Percentiles rank a stretch among this genome's conserved stretches.
These are phyloP conservation scores for Mycena vitilis DNA, from an alignment of 768 basidiomycete species.

Conservation along the genomic window DNA sequence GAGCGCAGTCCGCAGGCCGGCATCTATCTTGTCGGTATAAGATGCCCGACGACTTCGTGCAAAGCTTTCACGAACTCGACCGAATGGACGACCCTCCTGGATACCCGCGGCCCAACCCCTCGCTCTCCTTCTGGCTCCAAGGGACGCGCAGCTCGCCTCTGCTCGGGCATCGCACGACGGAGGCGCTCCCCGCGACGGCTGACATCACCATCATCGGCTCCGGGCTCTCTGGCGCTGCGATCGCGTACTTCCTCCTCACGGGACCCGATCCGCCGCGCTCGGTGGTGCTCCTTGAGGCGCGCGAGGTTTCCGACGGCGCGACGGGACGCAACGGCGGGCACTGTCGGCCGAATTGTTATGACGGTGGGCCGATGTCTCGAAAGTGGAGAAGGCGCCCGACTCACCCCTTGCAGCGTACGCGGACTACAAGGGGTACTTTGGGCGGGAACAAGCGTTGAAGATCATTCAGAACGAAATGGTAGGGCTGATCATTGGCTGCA, in stretches of 20 bases:
- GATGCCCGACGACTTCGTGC: too few species aligned
- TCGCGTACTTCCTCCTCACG: slow-evolving; percentile 45
- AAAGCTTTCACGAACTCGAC: too few species aligned
- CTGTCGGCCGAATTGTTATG: slow-evolving; percentile 40
- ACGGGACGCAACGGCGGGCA: slow-evolving; percentile 46
- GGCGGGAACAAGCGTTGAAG: slow-evolving; percentile 42
- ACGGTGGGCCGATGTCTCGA: slow-evolving; percentile 24
- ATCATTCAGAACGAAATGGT: slow-evolving; percentile 40
- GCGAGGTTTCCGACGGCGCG: slow-evolving; percentile 47
- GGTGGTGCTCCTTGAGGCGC: slow-evolving; percentile 56
- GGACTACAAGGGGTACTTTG: slow-evolving; percentile 37
- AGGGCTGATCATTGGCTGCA: background rate
- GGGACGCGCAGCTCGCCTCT: slow-evolving; percentile 37
- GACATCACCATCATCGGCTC: slow-evolving; percentile 50
- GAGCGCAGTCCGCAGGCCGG: too few species aligned
- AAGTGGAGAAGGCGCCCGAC: background rate
- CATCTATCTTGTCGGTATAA: too few species aligned
- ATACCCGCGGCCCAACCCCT: slow-evolving; percentile 40
- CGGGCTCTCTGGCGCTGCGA: slow-evolving; percentile 49
- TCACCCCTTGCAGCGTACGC: slow-evolving; percentile 31
- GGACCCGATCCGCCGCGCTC: slow-evolving; percentile 32
- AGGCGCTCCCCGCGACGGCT: slow-evolving; percentile 31
- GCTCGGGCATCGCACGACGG: slow-evolving; percentile 37
- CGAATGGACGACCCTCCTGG: slow-evolving; percentile 21
- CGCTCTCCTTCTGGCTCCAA: slow-evolving; percentile 48